Conservation (phyloP, 1,139 yeast genomes). For the Geotrichum candidum region DNA sequence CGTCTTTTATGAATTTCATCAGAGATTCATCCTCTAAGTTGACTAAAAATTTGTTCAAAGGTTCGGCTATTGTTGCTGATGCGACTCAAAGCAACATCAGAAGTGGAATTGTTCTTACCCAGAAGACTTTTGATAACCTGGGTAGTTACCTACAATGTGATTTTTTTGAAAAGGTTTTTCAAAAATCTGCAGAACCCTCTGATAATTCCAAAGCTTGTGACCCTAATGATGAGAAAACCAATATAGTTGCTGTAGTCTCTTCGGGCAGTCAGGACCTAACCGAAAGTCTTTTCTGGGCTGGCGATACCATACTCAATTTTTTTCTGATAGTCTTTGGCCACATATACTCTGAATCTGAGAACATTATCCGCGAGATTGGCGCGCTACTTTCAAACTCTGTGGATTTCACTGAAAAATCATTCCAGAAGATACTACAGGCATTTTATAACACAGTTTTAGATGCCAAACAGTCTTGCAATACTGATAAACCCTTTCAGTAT, state of each 20-base stretch:
- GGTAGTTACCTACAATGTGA: neutral
- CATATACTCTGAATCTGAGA: neutral
- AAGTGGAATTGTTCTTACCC: neutral
- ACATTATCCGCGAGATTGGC: neutral
- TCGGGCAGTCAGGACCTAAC: neutral
- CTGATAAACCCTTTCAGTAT: neutral
- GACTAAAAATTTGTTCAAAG: neutral
- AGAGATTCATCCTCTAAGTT: neutral
- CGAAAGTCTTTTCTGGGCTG: neutral
- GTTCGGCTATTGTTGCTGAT: neutral
- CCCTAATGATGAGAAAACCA: neutral
- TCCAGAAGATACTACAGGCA: neutral
- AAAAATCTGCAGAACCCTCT: neutral
- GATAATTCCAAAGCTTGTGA: neutral
- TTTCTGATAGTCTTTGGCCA: neutral
- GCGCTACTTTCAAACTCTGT: neutral
- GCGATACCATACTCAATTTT: neutral
- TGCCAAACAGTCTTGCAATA: neutral
- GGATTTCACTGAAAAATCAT: no score
- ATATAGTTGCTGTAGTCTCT: neutral
- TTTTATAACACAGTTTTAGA: neutral
- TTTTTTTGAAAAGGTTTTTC: neutral
- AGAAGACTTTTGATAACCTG: neutral
- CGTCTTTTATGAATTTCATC: neutral
- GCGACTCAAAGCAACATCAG: neutral